Percentiles rank a stretch among this genome's conserved stretches.
Conservation (phyloP, 1,139 yeast species). For the Nakaseomyces sp. region DNA sequence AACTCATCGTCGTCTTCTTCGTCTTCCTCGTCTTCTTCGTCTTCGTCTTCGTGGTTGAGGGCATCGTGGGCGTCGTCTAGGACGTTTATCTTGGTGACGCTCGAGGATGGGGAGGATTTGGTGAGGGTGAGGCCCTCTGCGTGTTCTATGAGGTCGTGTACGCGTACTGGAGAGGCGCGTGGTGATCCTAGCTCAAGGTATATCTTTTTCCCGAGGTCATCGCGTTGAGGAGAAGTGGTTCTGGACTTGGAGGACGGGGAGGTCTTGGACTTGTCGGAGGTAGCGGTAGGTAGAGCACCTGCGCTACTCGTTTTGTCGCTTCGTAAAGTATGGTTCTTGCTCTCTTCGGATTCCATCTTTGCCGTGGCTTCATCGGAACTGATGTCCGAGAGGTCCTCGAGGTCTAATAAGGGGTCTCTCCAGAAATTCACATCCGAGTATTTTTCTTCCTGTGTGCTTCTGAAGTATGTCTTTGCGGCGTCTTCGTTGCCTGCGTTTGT, state of each 20-base stretch:
- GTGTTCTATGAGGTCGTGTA: conserved; percentile 5
- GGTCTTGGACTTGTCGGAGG: not conserved
- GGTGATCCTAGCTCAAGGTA: conserved; percentile 30
- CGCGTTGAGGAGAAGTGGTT: not conserved
- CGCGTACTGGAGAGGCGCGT: conserved; percentile 24
- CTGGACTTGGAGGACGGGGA: not conserved
- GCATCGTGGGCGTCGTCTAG: conserved; percentile 21
- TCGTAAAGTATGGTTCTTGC: not conserved
- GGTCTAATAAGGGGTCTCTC: conserved; percentile 69
- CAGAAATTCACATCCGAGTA: conserved; percentile 86
- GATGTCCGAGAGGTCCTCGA: conserved; percentile 35
- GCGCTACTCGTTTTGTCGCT: not conserved
- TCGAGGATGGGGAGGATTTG: conserved; percentile 16
- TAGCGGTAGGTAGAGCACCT: not conserved
- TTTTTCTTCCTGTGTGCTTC: conserved; percentile 45
- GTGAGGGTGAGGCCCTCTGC: conserved; percentile 11
- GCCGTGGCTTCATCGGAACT: conserved; percentile 10
- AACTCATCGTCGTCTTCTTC: conserved; percentile 18
- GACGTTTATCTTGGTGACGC: conserved; percentile 21
- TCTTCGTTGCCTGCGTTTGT: conserved; percentile 1
- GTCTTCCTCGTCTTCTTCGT: conserved; percentile 14
- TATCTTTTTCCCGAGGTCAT: conserved; percentile 24
- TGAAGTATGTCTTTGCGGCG: conserved; percentile 14
- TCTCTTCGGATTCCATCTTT: not conserved
- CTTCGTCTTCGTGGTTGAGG: conserved; percentile 21